phyloP scores from a whole-genome alignment of 2,329 filamentous ascomycete genomes.

The Phaeosphaeria sp. region DNA sequence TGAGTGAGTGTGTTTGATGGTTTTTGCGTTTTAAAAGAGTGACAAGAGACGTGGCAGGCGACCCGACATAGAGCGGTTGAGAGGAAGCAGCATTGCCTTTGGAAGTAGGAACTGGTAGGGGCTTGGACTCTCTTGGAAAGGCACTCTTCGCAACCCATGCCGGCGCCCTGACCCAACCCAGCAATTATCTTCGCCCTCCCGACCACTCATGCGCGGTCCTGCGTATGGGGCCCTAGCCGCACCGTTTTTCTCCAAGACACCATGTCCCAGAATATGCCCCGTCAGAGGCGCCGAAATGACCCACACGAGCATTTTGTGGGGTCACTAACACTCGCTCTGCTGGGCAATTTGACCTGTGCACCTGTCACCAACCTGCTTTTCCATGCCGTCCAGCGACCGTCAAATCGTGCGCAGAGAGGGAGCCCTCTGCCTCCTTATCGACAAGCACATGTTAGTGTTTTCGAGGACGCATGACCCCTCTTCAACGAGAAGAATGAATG shows the following conservation, averaged over 20 bases:
- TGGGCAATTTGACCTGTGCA: conserved; percentile 10
- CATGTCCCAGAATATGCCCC: conserved; percentile 5
- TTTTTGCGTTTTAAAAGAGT: conserved; percentile 12
- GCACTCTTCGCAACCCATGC: conserved; percentile 4
- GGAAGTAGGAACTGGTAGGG: conserved; percentile 14
- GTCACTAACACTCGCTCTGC: conserved; percentile 16
- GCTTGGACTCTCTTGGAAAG: conserved; percentile 4
- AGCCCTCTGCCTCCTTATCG: background rate
- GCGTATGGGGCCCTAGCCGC: background rate
- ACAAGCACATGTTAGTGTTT: background rate
- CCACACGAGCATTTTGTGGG: conserved; percentile 27
- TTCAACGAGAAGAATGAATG: conserved; percentile 1
- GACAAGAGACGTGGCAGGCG: conserved; percentile 4
- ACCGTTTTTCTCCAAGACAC: conserved; percentile 9
- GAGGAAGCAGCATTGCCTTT: conserved; percentile 9
- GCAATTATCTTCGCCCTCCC: conserved; percentile 11
- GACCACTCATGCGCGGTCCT: conserved; percentile 17
- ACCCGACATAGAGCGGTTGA: conserved; percentile 10
- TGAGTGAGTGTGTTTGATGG: conserved; percentile 7
- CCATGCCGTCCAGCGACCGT: background rate
- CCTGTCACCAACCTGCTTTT: conserved; percentile 12
- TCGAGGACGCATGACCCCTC: background rate
- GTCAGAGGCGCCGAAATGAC: conserved; percentile 28
- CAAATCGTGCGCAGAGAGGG: background rate
- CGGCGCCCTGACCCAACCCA: conserved; percentile 17